Evolutionary conservation across 495 filamentous ascomycete species (phyloP).

Genomic region (Rhypophila decipiens): DNA sequence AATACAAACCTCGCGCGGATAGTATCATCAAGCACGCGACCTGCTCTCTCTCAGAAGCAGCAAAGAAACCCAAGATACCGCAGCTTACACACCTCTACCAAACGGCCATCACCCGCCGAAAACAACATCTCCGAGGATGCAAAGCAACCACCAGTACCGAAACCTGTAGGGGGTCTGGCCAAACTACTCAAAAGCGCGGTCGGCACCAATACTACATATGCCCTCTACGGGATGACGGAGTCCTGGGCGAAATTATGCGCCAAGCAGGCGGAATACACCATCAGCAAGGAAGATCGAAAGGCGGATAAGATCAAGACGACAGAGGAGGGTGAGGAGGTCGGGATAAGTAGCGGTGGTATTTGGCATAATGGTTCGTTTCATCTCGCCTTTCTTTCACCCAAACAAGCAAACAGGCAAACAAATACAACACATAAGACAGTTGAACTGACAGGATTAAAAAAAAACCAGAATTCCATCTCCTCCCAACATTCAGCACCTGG

Average conservation of each 20-base stretch:
- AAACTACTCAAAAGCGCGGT: conserved; percentile 1
- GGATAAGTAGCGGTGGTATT: conserved; percentile 55
- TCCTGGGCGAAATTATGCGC: conserved; percentile 72
- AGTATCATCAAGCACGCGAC: too few relatives aligned
- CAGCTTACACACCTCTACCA: conserved; percentile 2
- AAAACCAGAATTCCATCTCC: conserved; percentile 48
- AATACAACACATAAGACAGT: conserved; percentile 4
- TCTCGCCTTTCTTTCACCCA: conserved; percentile 9
- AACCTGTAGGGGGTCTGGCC: conserved; percentile 2
- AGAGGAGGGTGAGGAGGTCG: conserved; percentile 69
- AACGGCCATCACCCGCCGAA: conserved; percentile 2
- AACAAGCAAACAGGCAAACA: background rate
- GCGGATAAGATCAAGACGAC: conserved; percentile 55
- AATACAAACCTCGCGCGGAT: too few relatives aligned
- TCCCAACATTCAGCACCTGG: conserved; percentile 88
- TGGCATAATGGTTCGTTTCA: conserved; percentile 66
- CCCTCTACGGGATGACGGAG: conserved; percentile 57
- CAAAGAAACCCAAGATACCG: background rate
- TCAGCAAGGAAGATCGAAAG: conserved; percentile 51
- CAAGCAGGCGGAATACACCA: conserved; percentile 65
- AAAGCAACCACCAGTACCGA: too few relatives aligned
- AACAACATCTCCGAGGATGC: too few relatives aligned
- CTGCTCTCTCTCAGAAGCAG: background rate
- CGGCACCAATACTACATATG: conserved; percentile 12
- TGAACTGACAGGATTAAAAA: background rate